Conservation (phyloP, 2,329 filamentous ascomycete genomes). For the Trichophyton mentagrophytes region DNA sequence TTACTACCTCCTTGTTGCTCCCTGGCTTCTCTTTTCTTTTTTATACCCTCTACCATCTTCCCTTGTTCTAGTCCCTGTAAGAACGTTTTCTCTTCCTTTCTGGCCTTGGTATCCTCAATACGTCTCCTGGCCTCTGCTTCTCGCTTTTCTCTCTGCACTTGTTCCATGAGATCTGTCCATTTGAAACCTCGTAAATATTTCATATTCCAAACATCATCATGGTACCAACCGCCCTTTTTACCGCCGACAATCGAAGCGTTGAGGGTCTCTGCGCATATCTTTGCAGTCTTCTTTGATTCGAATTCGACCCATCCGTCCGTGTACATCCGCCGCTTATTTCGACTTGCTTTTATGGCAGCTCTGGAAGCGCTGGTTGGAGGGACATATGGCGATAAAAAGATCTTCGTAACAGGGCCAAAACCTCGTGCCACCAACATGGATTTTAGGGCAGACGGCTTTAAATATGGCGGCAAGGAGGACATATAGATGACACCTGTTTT, state of each 20-base stretch:
- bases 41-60: slow-evolving; percentile 32
- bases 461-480: slow-evolving; percentile 35
- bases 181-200: slow-evolving; percentile 33
- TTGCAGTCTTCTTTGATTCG: slow-evolving; percentile 33
- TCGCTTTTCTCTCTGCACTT: slow-evolving; percentile 30
- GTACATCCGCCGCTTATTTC: slow-evolving; percentile 31
- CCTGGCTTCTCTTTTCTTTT: slow-evolving; percentile 33
- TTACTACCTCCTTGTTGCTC: slow-evolving; percentile 19
- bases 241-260: slow-evolving; percentile 34
- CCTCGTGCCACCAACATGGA: slow-evolving; percentile 29
- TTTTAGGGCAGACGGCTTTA: slow-evolving; percentile 37
- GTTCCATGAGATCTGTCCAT: slow-evolving; percentile 36
- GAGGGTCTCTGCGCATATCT: slow-evolving; percentile 34
- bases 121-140: slow-evolving; percentile 31
- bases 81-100: slow-evolving; percentile 34
- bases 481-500: slow-evolving; percentile 35
- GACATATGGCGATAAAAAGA: slow-evolving; percentile 33
- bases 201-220: slow-evolving; percentile 37
- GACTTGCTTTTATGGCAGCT: slow-evolving; percentile 12
- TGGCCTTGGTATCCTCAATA: slow-evolving; percentile 31
- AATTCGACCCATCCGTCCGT: slow-evolving; percentile 38
- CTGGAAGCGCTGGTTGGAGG: slow-evolving; percentile 13
- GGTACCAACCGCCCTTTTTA: slow-evolving; percentile 34
- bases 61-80: slow-evolving; percentile 31
- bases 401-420: slow-evolving; percentile 31